Evolutionary conservation across 2,329 filamentous ascomycete species (phyloP), one percentile per base, ranked within the genome.

Genomic region (Epichloe bromicola): DNA sequence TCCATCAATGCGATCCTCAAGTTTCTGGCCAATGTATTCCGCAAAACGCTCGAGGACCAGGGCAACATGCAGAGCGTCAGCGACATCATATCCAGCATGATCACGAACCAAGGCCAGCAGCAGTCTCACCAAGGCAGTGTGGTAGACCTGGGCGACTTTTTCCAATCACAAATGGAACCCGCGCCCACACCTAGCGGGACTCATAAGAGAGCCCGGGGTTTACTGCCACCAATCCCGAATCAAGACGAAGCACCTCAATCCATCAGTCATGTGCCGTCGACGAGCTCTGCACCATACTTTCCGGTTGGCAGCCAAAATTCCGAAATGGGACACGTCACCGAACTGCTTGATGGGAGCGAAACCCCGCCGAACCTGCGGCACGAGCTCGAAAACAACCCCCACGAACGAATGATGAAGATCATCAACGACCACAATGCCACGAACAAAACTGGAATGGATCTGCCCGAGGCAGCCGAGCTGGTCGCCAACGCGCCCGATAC

Each of bases 1-100:
- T 96, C 91, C 0, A 97, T 98, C 68, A 97, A 96, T 62, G 91
- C 91, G n/a, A 97, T 98, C 55, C 76, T 98, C 41, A 95, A 90
- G 47, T 97, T 98, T 66, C 76, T 98, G 19, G 93, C 91, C 44
- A 97, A 94, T 12, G 91, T 98, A 41, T 98, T 97, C 69, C 86
- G 95, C 56, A 85, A 94, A 61, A 95, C 88, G 56, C 71, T 98
- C 47, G 90, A 96, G 63, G 88, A 90, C 37, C 52, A 54, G 34
- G 83, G 82, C 34, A 78, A 79, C 17, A 75, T 80, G 1, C 81
- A 87, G 61, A 91, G 87, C 54, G 78, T 97, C 41, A 82, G 86
- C 51, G 90, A 94, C 58, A 84, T 95, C 62, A 86, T 97, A 62
- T 81, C 83, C 4, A 84, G 82, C 57, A 79, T 86, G 53, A 83